Evolutionary conservation across 2,329 filamentous ascomycete species (phyloP), one percentile per base, ranked within the genome.

Genomic region (Fusarium verticillioides): DNA sequence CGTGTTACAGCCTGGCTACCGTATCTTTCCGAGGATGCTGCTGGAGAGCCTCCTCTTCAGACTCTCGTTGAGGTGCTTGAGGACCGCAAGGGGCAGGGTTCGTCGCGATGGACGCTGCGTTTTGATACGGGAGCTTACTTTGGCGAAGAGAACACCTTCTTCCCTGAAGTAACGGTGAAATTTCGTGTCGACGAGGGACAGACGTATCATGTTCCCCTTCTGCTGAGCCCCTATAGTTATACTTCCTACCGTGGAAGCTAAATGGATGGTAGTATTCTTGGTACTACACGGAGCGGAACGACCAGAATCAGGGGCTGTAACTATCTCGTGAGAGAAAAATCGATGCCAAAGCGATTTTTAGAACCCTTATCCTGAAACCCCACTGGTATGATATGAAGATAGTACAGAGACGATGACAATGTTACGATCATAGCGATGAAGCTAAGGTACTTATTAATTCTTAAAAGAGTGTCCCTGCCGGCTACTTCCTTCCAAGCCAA

Each of bases 171-270:
- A 23, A 82, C 82, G 21, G 85, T 91, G 43, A 84, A 85, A 2
- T 89, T 90, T 69, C 83, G 84, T 54, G 87, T 90, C 28, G 79
- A 83, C 16, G 82, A 84, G 78, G 87, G 86, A 28, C 90, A 93
- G 85, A 90, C 92, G 79, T 96, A 93, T 79, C 94, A 96, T 84
- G 93, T 96, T 7, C 94, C 94, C 49, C 82, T 96, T 79, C 79
- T 96, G 81, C 81, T 96, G 83, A 91, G 92, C 72, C 93, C 93
- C 36, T 95, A 91, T 83, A 93, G 92, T 80, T 96, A 94, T 83
- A 93, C 92, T 44, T 96, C 93, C 15, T 96, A 96, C 82, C 85
- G 94, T 53, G 94, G 94, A 21, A 94, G 91, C 80, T 94, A 84
- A 84, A 75, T 21, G 36, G 34, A 30, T 9, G 43, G 21, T 19